phyloP scores from a whole-genome alignment of 1,284 basidiomycete species.

The Uromyces viciae-fabae region DNA sequence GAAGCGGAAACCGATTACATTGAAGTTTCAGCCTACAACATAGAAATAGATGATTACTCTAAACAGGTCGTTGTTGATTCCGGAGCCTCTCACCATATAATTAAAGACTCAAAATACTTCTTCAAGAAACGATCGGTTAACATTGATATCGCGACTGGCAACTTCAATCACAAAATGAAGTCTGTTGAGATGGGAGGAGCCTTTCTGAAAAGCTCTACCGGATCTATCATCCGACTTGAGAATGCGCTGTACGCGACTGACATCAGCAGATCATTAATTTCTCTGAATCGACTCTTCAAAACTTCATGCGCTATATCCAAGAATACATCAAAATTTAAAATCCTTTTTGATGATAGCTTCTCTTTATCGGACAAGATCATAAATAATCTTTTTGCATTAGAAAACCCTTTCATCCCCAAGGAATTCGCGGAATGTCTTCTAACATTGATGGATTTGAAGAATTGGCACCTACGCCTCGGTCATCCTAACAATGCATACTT shows the following conservation, averaged over 20 bases:
- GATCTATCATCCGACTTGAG: not conserved
- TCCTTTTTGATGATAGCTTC: not conserved
- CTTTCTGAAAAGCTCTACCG: not conserved
- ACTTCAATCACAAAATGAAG: not conserved
- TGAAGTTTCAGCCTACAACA: not conserved
- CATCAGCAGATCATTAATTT: not conserved
- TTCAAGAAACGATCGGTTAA: not conserved
- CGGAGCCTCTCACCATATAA: conserved; percentile 1
- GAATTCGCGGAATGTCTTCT: too few relatives aligned
- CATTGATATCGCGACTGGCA: conserved; percentile 1
- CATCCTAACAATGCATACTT: not conserved
- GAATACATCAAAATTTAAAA: not conserved
- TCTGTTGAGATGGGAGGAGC: too few relatives aligned
- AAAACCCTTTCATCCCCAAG: too few relatives aligned
- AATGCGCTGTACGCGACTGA: not conserved
- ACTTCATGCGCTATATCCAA: not conserved
- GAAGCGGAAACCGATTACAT: not conserved
- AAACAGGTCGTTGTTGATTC: not conserved
- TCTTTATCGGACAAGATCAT: not conserved
- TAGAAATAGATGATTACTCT: not conserved
- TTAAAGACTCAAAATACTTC: not conserved
- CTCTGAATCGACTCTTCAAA: not conserved
- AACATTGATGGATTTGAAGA: too few relatives aligned
- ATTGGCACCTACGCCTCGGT: not conserved
- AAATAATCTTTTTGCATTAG: not conserved